Conservation (phyloP, 257 asterid species). For the Osmanthus fragrans region DNA sequence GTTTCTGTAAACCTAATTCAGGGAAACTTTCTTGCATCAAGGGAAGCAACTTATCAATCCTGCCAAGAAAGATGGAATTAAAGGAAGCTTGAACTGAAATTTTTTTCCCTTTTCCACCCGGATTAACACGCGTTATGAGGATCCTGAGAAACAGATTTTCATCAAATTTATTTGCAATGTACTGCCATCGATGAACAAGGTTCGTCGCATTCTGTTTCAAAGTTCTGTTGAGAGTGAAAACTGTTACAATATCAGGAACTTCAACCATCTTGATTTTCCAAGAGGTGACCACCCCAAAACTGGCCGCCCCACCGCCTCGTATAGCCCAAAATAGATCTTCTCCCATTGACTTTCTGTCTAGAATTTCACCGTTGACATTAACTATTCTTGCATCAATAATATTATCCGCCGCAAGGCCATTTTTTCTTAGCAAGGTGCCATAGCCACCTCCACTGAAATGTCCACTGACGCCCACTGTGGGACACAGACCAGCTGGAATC, state of each 20-base stretch:
- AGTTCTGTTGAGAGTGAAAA: conserved; percentile 34
- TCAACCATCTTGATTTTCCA: conserved; percentile 38
- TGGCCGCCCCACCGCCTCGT: conserved; percentile 52
- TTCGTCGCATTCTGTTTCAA: conserved; percentile 40
- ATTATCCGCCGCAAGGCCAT: conserved; percentile 47
- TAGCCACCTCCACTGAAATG: conserved; percentile 56
- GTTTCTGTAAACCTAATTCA: conserved; percentile 37
- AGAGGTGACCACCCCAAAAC: conserved; percentile 41
- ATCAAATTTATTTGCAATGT: conserved; percentile 25
- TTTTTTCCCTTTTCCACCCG: not conserved
- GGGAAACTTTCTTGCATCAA: conserved; percentile 45
- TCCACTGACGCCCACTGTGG: conserved; percentile 51
- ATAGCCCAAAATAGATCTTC: conserved; percentile 57
- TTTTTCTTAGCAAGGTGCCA: conserved; percentile 38
- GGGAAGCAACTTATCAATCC: conserved; percentile 23
- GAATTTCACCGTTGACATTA: conserved; percentile 30
- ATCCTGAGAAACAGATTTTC: conserved; percentile 31
- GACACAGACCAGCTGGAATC: conserved; percentile 44
- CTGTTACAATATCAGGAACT: conserved; percentile 42
- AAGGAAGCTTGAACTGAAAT: conserved; percentile 38
- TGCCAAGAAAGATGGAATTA: conserved; percentile 43
- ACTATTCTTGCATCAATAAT: conserved; percentile 40
- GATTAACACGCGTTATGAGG: conserved; percentile 18
- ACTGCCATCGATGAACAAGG: conserved; percentile 42
- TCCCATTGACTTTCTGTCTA: conserved; percentile 48